Conservation (phyloP, 805 yeast genomes). For the Wickerhamomyces xylosicus region DNA sequence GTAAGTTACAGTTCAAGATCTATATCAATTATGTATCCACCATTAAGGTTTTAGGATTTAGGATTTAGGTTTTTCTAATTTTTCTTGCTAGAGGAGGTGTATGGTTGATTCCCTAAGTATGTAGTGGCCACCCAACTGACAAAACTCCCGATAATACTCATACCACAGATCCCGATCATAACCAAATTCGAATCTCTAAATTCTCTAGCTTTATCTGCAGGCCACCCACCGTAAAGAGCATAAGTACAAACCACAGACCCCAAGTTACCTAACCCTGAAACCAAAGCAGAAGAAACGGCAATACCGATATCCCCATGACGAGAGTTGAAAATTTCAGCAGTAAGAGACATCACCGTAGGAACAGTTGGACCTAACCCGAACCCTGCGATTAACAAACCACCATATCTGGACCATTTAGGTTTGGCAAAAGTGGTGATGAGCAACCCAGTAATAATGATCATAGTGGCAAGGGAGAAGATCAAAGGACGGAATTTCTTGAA, state of each 20-base stretch:
- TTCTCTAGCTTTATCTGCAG: constrained; percentile 53
- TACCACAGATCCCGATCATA: constrained; percentile 67
- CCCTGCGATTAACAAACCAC: constrained; percentile 73
- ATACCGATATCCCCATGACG: constrained; percentile 76
- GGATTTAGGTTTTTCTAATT: too few species aligned
- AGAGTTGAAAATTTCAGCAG: constrained; percentile 62
- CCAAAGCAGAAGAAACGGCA: constrained; percentile 76
- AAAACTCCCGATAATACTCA: constrained; percentile 46
- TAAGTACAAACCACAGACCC: constrained; percentile 83
- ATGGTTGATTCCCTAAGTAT: neutral
- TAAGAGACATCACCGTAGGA: constrained; percentile 78
- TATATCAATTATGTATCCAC: too few species aligned
- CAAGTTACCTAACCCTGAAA: constrained; percentile 77
- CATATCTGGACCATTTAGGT: constrained; percentile 68
- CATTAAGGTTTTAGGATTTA: too few species aligned
- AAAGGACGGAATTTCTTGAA: constrained; percentile 47
- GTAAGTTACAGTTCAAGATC: too few species aligned
- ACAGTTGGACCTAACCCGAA: constrained; percentile 88
- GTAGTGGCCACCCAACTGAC: neutral
- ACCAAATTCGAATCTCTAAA: constrained; percentile 75
- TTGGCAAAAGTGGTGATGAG: constrained; percentile 68
- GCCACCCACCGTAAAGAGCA: constrained; percentile 84
- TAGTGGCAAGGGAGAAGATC: constrained; percentile 51
- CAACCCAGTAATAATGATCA: constrained; percentile 65
- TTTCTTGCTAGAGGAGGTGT: neutral